These are phyloP conservation scores for Candida xiaguanensis DNA, from an alignment of 805 yeast genomes.

Conservation along the genomic window DNA sequence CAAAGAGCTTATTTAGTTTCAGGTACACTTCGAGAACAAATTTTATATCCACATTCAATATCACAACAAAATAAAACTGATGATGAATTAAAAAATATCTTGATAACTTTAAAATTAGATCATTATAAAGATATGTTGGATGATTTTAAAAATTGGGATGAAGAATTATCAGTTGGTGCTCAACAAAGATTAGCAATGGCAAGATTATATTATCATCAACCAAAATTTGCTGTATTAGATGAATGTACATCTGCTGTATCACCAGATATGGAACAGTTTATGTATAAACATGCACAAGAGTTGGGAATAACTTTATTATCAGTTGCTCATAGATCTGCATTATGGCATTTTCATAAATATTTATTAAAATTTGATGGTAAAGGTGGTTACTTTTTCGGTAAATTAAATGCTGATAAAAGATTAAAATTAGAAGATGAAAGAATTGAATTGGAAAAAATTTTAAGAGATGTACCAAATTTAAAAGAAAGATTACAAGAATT, in stretches of 20 bases:
- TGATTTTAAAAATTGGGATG: conserved; percentile 77
- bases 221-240: conserved; percentile 90
- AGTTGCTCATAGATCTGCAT: conserved; percentile 87
- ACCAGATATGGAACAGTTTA: conserved; percentile 82
- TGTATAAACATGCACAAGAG: conserved; percentile 78
- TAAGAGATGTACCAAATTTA: conserved; percentile 69
- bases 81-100: conserved; percentile 47
- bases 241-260: conserved; percentile 96
- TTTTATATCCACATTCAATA: conserved; percentile 79
- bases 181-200: conserved; percentile 95
- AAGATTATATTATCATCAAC: conserved; percentile 83
- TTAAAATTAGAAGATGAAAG: conserved; percentile 76
- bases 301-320: conserved; percentile 80
- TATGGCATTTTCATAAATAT: conserved; percentile 88
- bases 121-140: conserved; percentile 63
- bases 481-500: conserved; percentile 65
- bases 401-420: conserved; percentile 70
- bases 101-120: conserved; percentile 55
- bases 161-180: conserved; percentile 83
- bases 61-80: conserved; percentile 52
- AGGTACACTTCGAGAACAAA: conserved; percentile 81
- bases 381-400: conserved; percentile 60
- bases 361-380: conserved; percentile 84
- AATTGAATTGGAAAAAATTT: conserved; percentile 59
- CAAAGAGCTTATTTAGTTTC: conserved; percentile 85